Evolutionary conservation across 768 basidiomycete genomes (phyloP).

Genomic region (Hypsizygus marmoreus): DNA sequence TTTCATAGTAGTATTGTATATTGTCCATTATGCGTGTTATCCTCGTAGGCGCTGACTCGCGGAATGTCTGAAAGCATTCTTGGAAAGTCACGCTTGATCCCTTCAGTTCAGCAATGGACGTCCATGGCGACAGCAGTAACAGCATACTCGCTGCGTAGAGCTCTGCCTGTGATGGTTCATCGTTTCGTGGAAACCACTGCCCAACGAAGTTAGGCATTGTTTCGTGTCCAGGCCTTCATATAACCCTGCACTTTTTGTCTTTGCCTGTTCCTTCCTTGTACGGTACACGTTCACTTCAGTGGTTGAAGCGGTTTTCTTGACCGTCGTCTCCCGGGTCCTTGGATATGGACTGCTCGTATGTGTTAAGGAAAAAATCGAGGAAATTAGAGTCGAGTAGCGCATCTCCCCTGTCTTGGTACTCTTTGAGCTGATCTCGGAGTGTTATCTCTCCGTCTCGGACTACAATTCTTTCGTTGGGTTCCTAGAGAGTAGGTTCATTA

Average conservation of each 20-base stretch:
- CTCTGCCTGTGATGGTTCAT: conserved; percentile 15
- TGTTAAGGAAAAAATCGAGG: too few relatives aligned
- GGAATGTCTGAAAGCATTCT: conserved; percentile 20
- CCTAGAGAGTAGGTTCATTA: too few relatives aligned
- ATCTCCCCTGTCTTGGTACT: conserved; percentile 19
- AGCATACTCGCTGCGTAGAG: conserved; percentile 35
- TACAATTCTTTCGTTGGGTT: neutral
- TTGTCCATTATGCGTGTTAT: conserved; percentile 19
- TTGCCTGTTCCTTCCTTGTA: conserved; percentile 22
- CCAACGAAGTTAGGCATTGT: conserved; percentile 36
- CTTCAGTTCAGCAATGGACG: conserved; percentile 24
- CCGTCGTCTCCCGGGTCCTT: conserved; percentile 10
- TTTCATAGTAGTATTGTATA: conserved; percentile 37
- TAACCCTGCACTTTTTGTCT: conserved; percentile 16
- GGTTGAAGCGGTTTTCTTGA: conserved; percentile 15
- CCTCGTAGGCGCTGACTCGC: conserved; percentile 4
- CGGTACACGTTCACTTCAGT: conserved; percentile 8
- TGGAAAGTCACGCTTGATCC: conserved; percentile 12
- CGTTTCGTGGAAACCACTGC: conserved; percentile 25
- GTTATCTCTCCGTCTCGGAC: neutral
- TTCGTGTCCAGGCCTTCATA: conserved; percentile 28
- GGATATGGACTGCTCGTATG: conserved; percentile 13
- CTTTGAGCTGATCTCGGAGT: conserved; percentile 17
- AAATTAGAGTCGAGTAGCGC: conserved; percentile 10
- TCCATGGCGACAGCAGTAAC: conserved; percentile 36